Conservation (phyloP, 257 asterid species). For the Ballota nigra region DNA sequence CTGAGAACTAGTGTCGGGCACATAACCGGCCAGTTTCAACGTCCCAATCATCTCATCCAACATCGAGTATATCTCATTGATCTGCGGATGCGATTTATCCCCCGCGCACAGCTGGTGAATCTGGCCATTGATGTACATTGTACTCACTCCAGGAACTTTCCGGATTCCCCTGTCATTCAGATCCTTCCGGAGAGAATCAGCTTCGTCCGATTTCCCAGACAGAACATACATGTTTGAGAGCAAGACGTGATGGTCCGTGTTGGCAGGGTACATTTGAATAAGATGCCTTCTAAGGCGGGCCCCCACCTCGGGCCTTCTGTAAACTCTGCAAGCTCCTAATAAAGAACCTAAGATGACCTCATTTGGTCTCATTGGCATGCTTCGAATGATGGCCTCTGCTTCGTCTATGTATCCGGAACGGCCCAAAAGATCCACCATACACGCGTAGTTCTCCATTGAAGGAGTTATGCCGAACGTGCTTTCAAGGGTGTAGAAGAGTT, state of each 20-base stretch:
- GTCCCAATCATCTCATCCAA: constrained; percentile 56
- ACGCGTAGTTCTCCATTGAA: constrained; percentile 74
- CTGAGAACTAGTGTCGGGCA: constrained; percentile 39
- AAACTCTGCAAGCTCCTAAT: constrained; percentile 68
- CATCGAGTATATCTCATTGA: constrained; percentile 41
- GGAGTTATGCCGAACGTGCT: constrained; percentile 42
- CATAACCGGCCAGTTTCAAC: constrained; percentile 47
- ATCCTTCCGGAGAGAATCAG: constrained; percentile 58
- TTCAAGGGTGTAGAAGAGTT: constrained; percentile 53
- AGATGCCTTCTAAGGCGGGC: constrained; percentile 48
- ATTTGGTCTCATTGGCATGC: constrained; percentile 75
- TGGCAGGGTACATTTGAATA: constrained; percentile 51
- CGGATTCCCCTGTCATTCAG: constrained; percentile 55
- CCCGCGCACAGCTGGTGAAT: constrained; percentile 59
- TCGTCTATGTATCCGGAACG: constrained; percentile 69
- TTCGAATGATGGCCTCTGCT: constrained; percentile 58
- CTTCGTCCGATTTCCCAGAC: constrained; percentile 49
- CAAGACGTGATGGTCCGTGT: constrained; percentile 68
- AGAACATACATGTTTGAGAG: constrained; percentile 63
- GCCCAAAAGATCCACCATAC: constrained; percentile 75
- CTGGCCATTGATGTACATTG: constrained; percentile 45
- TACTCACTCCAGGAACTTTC: constrained; percentile 67
- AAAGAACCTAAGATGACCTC: constrained; percentile 80
- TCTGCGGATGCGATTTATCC: constrained; percentile 48
- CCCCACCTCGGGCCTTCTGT: constrained; percentile 49